These are phyloP conservation scores for Saturnispora gosingensis DNA, from an alignment of 805 yeast genomes.

Conservation along the genomic window DNA sequence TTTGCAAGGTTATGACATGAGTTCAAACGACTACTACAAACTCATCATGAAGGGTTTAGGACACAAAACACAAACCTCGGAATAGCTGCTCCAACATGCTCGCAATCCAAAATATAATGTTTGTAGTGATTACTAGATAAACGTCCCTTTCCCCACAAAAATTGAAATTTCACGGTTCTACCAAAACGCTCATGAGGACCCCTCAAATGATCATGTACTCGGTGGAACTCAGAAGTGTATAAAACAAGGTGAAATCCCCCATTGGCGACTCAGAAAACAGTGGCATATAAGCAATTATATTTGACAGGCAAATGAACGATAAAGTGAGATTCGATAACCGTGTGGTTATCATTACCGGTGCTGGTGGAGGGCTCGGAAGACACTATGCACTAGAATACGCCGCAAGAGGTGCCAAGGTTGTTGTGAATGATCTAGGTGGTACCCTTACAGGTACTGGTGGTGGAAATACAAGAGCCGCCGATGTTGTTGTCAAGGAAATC, in stretches of 20 bases:
- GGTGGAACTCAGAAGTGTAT: conserved; percentile 5
- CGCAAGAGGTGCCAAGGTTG: conserved; percentile 86
- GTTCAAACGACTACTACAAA: too few species aligned
- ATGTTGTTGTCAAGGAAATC: conserved; percentile 75
- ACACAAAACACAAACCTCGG: too few species aligned
- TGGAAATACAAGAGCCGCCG: conserved; percentile 69
- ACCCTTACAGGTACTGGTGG: conserved; percentile 66
- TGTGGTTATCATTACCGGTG: conserved; percentile 91
- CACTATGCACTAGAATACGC: conserved; percentile 84
- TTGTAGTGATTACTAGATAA: too few species aligned
- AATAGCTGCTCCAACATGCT: too few species aligned
- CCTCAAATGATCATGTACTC: conserved; percentile 7
- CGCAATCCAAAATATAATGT: too few species aligned
- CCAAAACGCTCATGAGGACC: background rate
- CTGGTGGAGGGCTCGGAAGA: conserved; percentile 95
- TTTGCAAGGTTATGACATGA: too few species aligned
- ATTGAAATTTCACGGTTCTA: background rate
- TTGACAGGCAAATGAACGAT: background rate
- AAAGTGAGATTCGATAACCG: conserved; percentile 5
- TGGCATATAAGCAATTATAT: background rate
- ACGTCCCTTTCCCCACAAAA: conserved; percentile 2
- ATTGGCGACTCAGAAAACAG: background rate
- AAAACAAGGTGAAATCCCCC: conserved; percentile 2
- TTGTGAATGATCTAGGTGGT: conserved; percentile 91
- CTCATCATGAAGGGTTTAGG: too few species aligned